Base-by-base conservation (phyloP, 768 basidiomycete genomes). In the Mrakia frigida region DNA sequence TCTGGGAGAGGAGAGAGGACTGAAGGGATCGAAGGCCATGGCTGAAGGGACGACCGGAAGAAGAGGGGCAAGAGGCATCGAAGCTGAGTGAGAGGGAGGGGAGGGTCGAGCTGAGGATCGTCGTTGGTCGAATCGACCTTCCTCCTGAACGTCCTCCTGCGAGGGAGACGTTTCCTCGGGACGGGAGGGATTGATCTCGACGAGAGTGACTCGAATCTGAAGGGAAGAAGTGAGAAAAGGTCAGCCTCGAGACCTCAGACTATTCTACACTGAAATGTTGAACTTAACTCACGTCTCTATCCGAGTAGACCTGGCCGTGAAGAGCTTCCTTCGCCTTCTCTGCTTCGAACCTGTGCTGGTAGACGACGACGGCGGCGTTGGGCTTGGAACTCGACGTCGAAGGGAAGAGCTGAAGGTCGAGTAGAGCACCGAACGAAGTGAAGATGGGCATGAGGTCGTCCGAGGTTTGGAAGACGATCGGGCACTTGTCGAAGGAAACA, bases 401-500 rank as follows among this genome's bases (percentile, higher is more conserved):
- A 25, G 76, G 76, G 46, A 73, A 72, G 50, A 77, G 31, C 11
- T 67, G 61, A 46, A 73, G 35, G 9, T 46, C 18, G 37, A 68
- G 10, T 0, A 77, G 31, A 14, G 33, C 43, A 11, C 76, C 76
- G 50, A 77, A 77, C 16, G 53, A 53, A 3, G 33, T 28, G 60
- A 77, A 77, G 43, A 77, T 33, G 18, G 76, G 70, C 4, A 31
- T 70, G n/a, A 77, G n/a, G 70, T 77, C 76, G n/a, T 77, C 76
- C 46, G 60, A 37, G 35, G 75, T 76, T 39, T 37, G 46, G 61
- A 76, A 76, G 1, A 71, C 56, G 33, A 60, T 46, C 43, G 76
- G 71, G 35, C 46, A 72, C 71, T 77, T 35, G 11, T 31, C 5
- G 43, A 35, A 52, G 39, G n/a, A n/a, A 9, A 43, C 11, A 25